Percentiles rank a stretch among this genome's conserved stretches.
phyloP scores from a whole-genome alignment of 2,329 filamentous ascomycete species.

The Talaromyces atroroseus region DNA sequence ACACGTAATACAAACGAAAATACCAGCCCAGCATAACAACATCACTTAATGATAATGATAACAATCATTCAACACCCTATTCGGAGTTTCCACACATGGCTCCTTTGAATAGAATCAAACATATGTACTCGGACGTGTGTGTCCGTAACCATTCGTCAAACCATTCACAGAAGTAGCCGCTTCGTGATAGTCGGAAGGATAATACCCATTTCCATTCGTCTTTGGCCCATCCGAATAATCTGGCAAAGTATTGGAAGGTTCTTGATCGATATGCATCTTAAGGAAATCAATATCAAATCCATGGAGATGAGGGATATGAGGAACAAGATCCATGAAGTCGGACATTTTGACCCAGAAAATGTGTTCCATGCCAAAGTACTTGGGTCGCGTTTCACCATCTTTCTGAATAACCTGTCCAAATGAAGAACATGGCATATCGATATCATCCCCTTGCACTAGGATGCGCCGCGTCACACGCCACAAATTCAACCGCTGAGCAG shows the following conservation, averaged over 20 bases:
- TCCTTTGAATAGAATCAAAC: constrained; percentile 24
- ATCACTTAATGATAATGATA: neutral
- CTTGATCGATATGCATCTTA: constrained; percentile 38
- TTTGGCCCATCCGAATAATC: constrained; percentile 17
- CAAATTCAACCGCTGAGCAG: constrained; percentile 39
- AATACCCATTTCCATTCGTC: constrained; percentile 28
- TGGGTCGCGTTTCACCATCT: constrained; percentile 40
- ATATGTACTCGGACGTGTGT: constrained; percentile 36
- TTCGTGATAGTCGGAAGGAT: constrained; percentile 15
- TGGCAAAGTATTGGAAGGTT: constrained; percentile 23
- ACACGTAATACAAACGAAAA: constrained; percentile 29
- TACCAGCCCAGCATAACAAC: constrained; percentile 27
- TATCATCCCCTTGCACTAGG: constrained; percentile 39
- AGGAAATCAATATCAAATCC: constrained; percentile 35
- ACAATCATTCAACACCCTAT: neutral
- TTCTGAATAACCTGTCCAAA: constrained; percentile 36
- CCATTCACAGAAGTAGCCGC: constrained; percentile 24
- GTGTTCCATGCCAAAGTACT: constrained; percentile 46
- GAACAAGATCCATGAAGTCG: constrained; percentile 46
- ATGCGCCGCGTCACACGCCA: constrained; percentile 45
- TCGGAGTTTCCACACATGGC: neutral
- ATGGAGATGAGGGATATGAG: constrained; percentile 44
- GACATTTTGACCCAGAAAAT: constrained; percentile 49
- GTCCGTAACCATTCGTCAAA: constrained; percentile 31
- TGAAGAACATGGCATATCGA: constrained; percentile 31